Base-by-base conservation (phyloP, 2,329 filamentous ascomycete genomes). In the Aspergillus pseudoterreus region DNA sequence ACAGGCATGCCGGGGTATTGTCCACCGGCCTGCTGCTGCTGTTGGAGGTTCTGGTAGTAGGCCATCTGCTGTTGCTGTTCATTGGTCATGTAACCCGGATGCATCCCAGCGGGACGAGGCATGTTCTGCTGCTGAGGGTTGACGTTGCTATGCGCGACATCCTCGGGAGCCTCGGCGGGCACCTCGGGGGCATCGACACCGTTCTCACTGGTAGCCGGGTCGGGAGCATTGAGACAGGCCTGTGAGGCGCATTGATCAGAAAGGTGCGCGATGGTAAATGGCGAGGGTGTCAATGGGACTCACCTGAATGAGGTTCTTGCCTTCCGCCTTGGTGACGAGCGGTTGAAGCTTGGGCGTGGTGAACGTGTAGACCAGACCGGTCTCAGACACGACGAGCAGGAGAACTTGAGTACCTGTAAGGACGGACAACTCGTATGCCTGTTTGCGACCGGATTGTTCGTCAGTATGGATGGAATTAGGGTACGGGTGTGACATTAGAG, bases 221-320 rank as follows among this genome's bases (percentile, higher is more conserved):
- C 94, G 39, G 94, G 94, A 17, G 94, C 94, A 72, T 99, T 99
- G 55, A 99, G 77, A 70, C 94, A 99, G 47, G 94, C 92, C 92
- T 97, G 47, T 27, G 49, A 44, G n/a, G 15, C n/a, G 38, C 36
- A n/a, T 32, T 21, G 15, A 63, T 69, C 47, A 65, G 57, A 33
- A 36, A 24, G 41, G 36, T 35, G 10, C 32, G 35, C 19, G 30
- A 32, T 21, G 11, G 6, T n/a, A 30, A 6, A 30, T 12, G 38
- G 12, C 15, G 30, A 36, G 6, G 39, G 35, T 15, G 11, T 38
- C 36, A 32, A 11, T n/a, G 19, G 19, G 27, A 65, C 84, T 59
- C 83, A 96, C 94, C 85, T 99, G 94, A 63, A 99, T 97, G 60
- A 99, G 79, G 72, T 99, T 99, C 83, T 99, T 99, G 77, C 94